Conservation (phyloP, 345 rosid genomes). For the Hypericum perforatum region DNA sequence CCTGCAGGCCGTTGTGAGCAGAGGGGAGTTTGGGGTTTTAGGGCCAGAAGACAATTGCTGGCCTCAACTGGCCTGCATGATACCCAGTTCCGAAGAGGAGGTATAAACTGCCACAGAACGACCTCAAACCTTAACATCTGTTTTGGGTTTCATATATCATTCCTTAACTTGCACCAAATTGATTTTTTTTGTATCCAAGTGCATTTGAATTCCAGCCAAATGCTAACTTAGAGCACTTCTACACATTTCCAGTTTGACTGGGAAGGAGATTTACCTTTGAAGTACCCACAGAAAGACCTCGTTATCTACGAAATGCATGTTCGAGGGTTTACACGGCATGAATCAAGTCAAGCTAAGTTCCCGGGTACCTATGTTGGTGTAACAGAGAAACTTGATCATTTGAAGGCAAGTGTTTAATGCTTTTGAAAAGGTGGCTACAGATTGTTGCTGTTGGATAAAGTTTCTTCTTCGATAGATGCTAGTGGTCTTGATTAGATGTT, state of each 20-base stretch:
- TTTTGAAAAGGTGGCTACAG: neutral
- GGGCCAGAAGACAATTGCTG: constrained; percentile 63
- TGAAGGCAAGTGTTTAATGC: constrained; percentile 43
- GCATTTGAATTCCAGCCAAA: neutral
- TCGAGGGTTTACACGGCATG: constrained; percentile 81
- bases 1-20: constrained; percentile 63
- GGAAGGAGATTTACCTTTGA: constrained; percentile 92
- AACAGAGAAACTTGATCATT: constrained; percentile 87
- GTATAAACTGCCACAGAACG: constrained; percentile 31
- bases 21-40: constrained; percentile 69
- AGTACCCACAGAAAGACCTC: constrained; percentile 60
- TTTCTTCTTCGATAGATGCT: no score
- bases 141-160: no score
- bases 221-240: constrained; percentile 8
- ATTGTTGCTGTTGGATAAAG: no score
- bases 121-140: no score
- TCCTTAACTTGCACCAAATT: neutral
- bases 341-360: constrained; percentile 55
- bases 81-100: constrained; percentile 57
- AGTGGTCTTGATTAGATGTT: no score
- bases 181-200: neutral
- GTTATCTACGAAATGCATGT: constrained; percentile 93
- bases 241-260: constrained; percentile 70
- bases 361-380: constrained; percentile 85
- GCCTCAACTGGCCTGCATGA: constrained; percentile 93